Evolutionary conservation across 495 filamentous ascomycete genomes (phyloP), one percentile per base, ranked within the genome.

Genomic region (Aspergillus avenaceus): DNA sequence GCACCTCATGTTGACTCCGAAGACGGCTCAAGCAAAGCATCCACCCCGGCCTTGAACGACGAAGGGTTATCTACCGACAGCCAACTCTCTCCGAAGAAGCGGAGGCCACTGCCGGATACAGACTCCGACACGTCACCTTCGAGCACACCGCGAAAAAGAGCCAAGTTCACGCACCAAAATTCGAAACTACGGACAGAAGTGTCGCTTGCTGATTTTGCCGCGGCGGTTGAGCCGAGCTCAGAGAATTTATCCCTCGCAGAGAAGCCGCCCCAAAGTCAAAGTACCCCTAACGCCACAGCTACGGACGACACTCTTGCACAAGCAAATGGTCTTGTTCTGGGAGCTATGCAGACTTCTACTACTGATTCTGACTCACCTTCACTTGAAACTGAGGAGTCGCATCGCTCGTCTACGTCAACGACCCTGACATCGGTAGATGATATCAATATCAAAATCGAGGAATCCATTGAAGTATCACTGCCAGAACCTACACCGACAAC

Each of bases 151-250:
- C 62, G 58, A 21, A 76, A 73, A 46, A 50, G 65, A 19, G 45
- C 54, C 21, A 73, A 72, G 34, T 74, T 73, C 48, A 59, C 63
- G 22, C 64, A 56, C 5, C 70, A 68, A 37, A 58, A 47, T 13
- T 76, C 73, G 3, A 76, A 74, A 23, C 27, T 74, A 28, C 60
- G 70, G 32, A 65, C 73, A 47, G 69, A 72, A 29, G 59, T 75
- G 9, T 65, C 64, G 21, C 55, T 66, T 18, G 53, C 67, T 40
- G 71, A 73, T 25, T 43, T 55, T 23, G 28, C 52, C 16, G 38
- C 50, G 11, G 47, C 52, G 1, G 48, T 54, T 21, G 49, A 59
- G 25, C 47, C 48, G 16, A 62, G 56, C 24, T 41, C 55, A 40
- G 56, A 42, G 14, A 49, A 40, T 22, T 25, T 32, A 24, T 18